These are phyloP conservation scores for Leccinum arenicola DNA, from an alignment of 768 basidiomycete species.

Conservation along the genomic window DNA sequence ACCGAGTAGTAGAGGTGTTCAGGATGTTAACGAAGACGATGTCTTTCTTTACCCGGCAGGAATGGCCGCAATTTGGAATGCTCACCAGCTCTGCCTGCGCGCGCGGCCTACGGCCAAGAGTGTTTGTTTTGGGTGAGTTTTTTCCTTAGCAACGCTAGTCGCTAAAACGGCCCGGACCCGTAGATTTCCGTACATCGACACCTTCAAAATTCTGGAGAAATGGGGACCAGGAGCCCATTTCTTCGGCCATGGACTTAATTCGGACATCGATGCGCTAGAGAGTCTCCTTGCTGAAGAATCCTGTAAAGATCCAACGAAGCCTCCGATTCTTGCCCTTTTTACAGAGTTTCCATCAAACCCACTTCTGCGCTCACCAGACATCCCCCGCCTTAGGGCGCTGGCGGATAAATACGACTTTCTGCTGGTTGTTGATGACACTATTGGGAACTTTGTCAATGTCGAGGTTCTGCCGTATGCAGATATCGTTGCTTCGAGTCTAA, in stretches of 20 bases:
- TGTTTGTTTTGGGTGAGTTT: slow-evolving; percentile 86
- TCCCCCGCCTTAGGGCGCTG: slow-evolving; percentile 68
- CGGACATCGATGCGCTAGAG: slow-evolving; percentile 74
- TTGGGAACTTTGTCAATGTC: slow-evolving; percentile 93
- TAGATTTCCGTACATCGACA: slow-evolving; percentile 95
- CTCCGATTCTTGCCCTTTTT: slow-evolving; percentile 77
- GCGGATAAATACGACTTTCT: slow-evolving; percentile 89
- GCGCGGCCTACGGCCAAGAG: slow-evolving; percentile 67
- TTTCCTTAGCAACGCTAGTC: neutral
- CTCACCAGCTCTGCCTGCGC: slow-evolving; percentile 66
- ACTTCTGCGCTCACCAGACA: slow-evolving; percentile 79
- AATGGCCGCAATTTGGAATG: slow-evolving; percentile 94
- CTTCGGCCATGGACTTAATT: slow-evolving; percentile 74
- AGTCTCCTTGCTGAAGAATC: slow-evolving; percentile 49
- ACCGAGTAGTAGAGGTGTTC: slow-evolving; percentile 66
- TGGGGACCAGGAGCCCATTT: slow-evolving; percentile 96
- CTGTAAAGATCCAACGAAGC: slow-evolving; percentile 36
- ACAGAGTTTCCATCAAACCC: slow-evolving; percentile 97
- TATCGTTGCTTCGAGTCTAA: slow-evolving; percentile 86
- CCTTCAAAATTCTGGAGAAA: slow-evolving; percentile 89
- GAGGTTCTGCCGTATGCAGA: slow-evolving; percentile 85
- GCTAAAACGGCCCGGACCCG: neutral
- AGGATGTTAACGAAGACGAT: slow-evolving; percentile 75
- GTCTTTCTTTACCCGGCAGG: slow-evolving; percentile 87
- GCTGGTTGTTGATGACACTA: slow-evolving; percentile 89